Evolutionary conservation across 1,139 yeast genomes (phyloP).

Genomic region (Saccharomyces pastorianus): DNA sequence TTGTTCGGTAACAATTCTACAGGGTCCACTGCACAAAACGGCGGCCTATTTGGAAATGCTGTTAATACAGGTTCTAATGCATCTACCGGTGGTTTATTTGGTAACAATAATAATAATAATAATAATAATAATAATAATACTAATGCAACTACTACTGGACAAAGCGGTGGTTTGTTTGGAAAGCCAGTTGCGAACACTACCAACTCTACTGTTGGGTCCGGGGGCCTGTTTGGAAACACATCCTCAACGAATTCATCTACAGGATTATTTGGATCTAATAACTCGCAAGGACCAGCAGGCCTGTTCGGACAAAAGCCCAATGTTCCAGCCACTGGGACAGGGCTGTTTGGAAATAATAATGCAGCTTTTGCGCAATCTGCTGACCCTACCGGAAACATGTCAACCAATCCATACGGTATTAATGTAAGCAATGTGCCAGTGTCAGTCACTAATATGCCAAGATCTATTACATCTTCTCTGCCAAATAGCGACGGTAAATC

Average conservation of each 20-base stretch:
- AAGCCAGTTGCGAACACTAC: conserved; percentile 2
- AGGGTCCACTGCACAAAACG: conserved; percentile 4
- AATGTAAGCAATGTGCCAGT: conserved; percentile 19
- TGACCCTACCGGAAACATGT: background rate
- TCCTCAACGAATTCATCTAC: conserved; percentile 5
- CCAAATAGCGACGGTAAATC: background rate
- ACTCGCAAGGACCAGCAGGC: conserved; percentile 6
- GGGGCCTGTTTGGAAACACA: conserved; percentile 7
- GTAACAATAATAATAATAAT: conserved; percentile 6
- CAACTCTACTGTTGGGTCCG: conserved; percentile 6
- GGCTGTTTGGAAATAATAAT: conserved; percentile 6
- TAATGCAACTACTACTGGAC: background rate
- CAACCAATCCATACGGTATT: conserved; percentile 29
- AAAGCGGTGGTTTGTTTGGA: conserved; percentile 13
- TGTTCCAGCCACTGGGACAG: background rate
- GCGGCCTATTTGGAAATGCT: conserved; percentile 27
- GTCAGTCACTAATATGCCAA: conserved; percentile 33
- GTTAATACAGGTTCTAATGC: background rate
- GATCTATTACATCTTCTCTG: conserved; percentile 28
- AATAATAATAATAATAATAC: conserved; percentile 4
- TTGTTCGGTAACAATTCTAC: conserved; percentile 11
- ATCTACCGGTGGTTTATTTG: conserved; percentile 11
- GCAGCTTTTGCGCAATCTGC: conserved; percentile 2
- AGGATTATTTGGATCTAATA: conserved; percentile 7
- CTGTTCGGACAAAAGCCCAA: background rate